These are phyloP conservation scores for Trebouxia sp. DNA, from an alignment of 139 green algal species.

Conservation along the genomic window DNA sequence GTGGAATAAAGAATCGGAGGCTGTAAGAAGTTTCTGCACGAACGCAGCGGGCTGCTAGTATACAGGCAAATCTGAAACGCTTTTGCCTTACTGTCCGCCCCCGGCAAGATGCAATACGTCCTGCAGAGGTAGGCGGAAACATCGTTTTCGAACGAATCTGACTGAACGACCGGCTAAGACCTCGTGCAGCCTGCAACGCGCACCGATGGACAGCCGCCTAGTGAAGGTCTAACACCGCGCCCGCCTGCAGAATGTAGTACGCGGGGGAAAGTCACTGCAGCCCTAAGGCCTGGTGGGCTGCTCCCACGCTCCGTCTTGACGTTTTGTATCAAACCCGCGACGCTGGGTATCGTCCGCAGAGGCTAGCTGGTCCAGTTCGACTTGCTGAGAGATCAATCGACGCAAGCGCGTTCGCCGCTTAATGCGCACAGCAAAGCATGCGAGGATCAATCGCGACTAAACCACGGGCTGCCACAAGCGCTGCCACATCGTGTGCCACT, in stretches of 20 bases:
- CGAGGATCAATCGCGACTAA: too few species aligned
- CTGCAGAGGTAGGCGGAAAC: neutral
- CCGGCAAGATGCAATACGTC: conserved; percentile 31
- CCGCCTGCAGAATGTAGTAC: conserved; percentile 20
- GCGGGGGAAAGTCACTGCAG: neutral
- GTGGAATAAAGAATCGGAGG: conserved; percentile 1
- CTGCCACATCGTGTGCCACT: too few species aligned
- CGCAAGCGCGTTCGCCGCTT: too few species aligned
- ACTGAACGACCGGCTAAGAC: neutral
- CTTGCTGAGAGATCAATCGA: too few species aligned
- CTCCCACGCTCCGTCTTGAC: conserved; percentile 20
- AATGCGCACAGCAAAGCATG: too few species aligned
- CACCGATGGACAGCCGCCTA: conserved; percentile 33
- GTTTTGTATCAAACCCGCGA: neutral
- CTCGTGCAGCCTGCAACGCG: neutral
- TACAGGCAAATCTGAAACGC: neutral
- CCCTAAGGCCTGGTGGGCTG: neutral
- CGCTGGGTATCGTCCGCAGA: neutral
- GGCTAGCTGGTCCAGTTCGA: neutral
- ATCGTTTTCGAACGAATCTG: neutral
- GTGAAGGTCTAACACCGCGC: conserved; percentile 24
- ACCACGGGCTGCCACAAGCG: too few species aligned
- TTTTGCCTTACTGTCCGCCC: conserved; percentile 1
- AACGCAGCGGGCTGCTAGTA: neutral
- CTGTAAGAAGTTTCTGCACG: neutral